Percentiles rank a stretch among this genome's conserved stretches.
These are phyloP conservation scores for Cylindricascospora bacillispora DNA, from an alignment of 1,139 yeast genomes.

Conservation along the genomic window DNA sequence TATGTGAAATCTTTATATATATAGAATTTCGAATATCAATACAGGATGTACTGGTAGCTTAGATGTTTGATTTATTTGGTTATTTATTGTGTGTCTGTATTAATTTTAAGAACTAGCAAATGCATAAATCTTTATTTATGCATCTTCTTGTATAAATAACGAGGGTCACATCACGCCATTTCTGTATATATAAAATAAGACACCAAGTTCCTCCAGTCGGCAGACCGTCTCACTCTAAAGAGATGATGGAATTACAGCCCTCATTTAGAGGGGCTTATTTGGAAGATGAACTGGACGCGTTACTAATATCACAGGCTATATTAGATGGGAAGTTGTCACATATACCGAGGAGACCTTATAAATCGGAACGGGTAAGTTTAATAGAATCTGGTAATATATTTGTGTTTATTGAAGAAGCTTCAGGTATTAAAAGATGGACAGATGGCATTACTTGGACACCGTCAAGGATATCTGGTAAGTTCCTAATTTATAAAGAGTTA, in stretches of 20 bases:
- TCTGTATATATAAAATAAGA: not conserved
- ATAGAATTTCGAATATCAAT: too few species aligned
- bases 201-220: not conserved
- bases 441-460: conserved; percentile 94
- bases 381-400: conserved; percentile 70
- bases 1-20: too few species aligned
- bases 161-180: not conserved
- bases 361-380: conserved; percentile 50
- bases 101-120: too few species aligned
- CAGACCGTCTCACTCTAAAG: too few species aligned
- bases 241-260: conserved; percentile 33
- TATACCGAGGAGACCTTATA: conserved; percentile 70
- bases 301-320: conserved; percentile 66
- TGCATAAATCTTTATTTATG: too few species aligned
- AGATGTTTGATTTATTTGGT: too few species aligned
- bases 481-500: conserved; percentile 66
- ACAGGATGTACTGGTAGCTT: too few species aligned
- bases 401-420: conserved; percentile 66
- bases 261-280: conserved; percentile 70
- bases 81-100: too few species aligned
- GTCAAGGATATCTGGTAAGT: conserved; percentile 69
- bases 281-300: conserved; percentile 74
- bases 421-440: conserved; percentile 86
- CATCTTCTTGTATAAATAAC: not conserved
- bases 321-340: conserved; percentile 44